These are phyloP conservation scores for Euptelea pleiosperma DNA, from an alignment of 164 flowering plant species.

Conservation along the genomic window DNA sequence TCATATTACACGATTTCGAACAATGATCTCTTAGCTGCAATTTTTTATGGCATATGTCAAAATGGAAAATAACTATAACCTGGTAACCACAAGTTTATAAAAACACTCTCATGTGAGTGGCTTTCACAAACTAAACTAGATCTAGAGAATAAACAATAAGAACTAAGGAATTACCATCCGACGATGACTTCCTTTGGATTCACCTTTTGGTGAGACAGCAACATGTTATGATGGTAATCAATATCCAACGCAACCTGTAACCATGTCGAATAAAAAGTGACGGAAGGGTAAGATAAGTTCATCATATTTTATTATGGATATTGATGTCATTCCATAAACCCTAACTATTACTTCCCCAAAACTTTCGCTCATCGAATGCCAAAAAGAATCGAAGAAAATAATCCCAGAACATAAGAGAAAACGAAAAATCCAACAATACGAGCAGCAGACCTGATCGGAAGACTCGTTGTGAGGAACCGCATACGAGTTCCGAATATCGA, in stretches of 20 bases:
- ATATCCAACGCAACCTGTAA: slow-evolving; percentile 90
- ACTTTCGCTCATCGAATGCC: no score
- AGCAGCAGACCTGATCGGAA: slow-evolving; percentile 62
- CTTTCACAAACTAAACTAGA: neutral
- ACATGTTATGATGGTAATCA: slow-evolving; percentile 94
- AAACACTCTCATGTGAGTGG: neutral
- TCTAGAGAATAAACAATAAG: neutral
- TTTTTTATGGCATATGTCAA: no score
- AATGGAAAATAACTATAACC: no score
- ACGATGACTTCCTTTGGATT: slow-evolving; percentile 97
- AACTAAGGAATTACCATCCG: slow-evolving; percentile 71
- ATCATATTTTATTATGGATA: neutral
- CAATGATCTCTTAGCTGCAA: neutral
- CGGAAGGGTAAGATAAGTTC: neutral
- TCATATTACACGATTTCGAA: no score
- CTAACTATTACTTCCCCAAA: no score
- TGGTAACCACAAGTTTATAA: no score
- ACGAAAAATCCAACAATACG: neutral
- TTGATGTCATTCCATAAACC: no score
- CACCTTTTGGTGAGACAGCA: slow-evolving; percentile 82
- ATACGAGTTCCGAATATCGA: slow-evolving; percentile 84
- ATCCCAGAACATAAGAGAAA: neutral
- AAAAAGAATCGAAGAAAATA: no score
- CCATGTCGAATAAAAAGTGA: neutral
- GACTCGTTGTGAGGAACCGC: slow-evolving; percentile 94